Conservation (phyloP, 2,329 filamentous ascomycete species). For the Botrytis squamosa region DNA sequence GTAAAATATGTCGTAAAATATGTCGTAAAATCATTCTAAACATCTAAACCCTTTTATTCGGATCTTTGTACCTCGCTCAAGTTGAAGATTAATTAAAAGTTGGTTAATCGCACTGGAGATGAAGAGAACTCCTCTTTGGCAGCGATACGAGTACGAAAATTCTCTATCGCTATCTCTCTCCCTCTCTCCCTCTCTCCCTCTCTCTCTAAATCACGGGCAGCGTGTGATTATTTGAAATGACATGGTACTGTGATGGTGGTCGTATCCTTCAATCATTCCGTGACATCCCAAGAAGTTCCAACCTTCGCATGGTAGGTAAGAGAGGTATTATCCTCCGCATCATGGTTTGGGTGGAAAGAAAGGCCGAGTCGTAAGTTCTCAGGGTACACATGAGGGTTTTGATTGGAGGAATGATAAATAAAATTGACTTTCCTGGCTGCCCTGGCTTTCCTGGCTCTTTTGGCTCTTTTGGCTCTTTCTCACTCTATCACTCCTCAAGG, state of each 20-base stretch:
- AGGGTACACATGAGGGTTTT: not conserved
- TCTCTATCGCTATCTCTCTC: not conserved
- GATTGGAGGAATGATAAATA: slow-evolving; percentile 4
- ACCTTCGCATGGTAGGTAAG: not conserved
- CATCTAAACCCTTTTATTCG: not conserved
- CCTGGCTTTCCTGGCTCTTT: not conserved
- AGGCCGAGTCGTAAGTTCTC: slow-evolving; percentile 9
- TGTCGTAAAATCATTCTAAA: not conserved
- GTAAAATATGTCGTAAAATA: not conserved
- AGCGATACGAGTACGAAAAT: slow-evolving; percentile 17
- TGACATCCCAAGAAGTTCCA: not conserved
- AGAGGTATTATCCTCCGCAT: not conserved
- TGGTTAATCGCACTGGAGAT: not conserved
- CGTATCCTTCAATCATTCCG: not conserved
- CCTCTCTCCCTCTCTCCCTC: not conserved
- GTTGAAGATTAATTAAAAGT: not conserved
- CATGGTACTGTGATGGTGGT: slow-evolving; percentile 9
- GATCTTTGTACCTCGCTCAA: not conserved
- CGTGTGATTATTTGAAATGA: slow-evolving; percentile 12
- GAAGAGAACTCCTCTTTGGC: not conserved
- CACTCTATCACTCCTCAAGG: not conserved
- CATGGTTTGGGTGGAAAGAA: slow-evolving; percentile 16
- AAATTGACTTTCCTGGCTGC: not conserved
- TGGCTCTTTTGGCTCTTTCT: not conserved
- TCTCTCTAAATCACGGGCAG: slow-evolving; percentile 4